Evolutionary conservation across 495 filamentous ascomycete species (phyloP), one percentile per base, ranked within the genome.

Genomic region (Tuber indicum): DNA sequence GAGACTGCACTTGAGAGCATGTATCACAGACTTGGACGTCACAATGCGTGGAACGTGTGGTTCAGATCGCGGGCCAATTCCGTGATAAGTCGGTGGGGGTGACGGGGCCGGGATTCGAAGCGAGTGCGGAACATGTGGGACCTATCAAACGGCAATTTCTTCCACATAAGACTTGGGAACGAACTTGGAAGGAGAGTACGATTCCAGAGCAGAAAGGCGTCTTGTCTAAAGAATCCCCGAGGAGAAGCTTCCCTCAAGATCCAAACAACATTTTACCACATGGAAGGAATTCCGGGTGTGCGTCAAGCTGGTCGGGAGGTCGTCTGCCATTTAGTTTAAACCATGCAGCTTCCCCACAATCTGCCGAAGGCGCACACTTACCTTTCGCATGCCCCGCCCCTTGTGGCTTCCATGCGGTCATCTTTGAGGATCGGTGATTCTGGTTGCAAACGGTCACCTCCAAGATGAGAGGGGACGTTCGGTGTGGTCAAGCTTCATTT

Each of bases 11-110:
- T 66, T 32, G n/a, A 32, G 58, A 32, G 58, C 58, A 32, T 66
- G 12, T 66, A 32, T 32, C 58, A 66, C 12, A 66, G 58, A 21
- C 58, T 14, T 26, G 58, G 58, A 32, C n/a, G 58, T 32, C 58
- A 66, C 58, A 66, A 66, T 66, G n/a, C 26, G 58, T 32, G 58
- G n/a, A 66, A 66, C 26, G 58, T 66, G 58, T 66, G 58, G n/a
- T 66, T 66, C 26, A 66, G n/a, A 66, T 66, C 58, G 58, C 58
- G 23, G 58, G 58, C 58, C n/a, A 66, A 32, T 66, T 66, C 26
- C 12, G 12, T 66, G 58, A 32, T 66, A 16, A 32, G 58, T 66
- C n/a, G 26, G 58, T 66, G 58, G 58, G 26, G 23, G 58, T 66
- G 14, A 32, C 58, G 58, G 58, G 32, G 10, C 58, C 58, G 26